phyloP scores from a whole-genome alignment of 805 yeast genomes.

The Sugiyamaella mastotermitis region DNA sequence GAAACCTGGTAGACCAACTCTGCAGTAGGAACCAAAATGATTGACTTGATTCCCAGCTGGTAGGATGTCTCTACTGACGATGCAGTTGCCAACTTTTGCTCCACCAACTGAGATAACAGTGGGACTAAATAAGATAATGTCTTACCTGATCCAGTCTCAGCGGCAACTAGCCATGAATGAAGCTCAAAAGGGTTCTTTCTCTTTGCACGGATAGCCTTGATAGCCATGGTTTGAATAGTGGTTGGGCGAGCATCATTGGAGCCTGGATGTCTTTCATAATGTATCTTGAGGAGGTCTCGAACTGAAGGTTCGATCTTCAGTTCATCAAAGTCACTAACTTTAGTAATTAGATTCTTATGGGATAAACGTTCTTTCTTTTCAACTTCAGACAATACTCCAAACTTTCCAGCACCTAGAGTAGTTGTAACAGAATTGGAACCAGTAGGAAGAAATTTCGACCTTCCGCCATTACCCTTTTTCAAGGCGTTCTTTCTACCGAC shows the following conservation, averaged over 20 bases:
- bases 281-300: constrained; percentile 31
- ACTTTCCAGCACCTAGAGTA: constrained; percentile 15
- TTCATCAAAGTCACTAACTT: constrained; percentile 59
- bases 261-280: neutral
- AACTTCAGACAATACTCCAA: constrained; percentile 25
- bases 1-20: constrained; percentile 82
- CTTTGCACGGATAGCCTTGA: constrained; percentile 46
- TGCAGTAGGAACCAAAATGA: constrained; percentile 83
- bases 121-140: constrained; percentile 89
- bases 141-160: constrained; percentile 96
- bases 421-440: constrained; percentile 11
- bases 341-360: constrained; percentile 37
- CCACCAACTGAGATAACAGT: constrained; percentile 59
- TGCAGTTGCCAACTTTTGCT: constrained; percentile 30
- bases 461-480: too few relatives aligned
- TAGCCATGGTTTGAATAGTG: constrained; percentile 76
- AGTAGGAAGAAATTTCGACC: constrained; percentile 6
- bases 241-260: constrained; percentile 45
- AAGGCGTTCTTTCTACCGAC: too few relatives aligned
- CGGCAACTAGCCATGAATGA: constrained; percentile 74
- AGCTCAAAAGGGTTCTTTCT: constrained; percentile 25
- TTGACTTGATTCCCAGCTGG: constrained; percentile 42
- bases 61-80: neutral
- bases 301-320: constrained; percentile 63
- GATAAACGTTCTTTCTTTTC: constrained; percentile 22